Evolutionary conservation across 495 filamentous ascomycete genomes (phyloP).

Genomic region (Aspergillus bertholletiae): DNA sequence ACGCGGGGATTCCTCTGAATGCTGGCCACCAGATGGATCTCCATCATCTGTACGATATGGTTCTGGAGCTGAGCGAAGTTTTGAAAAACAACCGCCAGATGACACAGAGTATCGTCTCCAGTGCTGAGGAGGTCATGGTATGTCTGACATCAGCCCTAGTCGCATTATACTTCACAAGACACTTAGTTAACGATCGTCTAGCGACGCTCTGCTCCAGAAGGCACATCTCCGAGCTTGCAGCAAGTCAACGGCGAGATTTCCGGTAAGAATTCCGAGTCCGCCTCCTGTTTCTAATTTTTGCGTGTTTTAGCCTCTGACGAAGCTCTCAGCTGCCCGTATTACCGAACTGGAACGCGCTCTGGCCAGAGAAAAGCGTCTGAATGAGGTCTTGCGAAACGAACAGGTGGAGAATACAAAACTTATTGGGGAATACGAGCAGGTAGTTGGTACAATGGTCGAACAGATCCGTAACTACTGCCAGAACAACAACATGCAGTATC

Average conservation of each 20-base stretch:
- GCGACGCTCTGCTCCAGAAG: conserved; percentile 46
- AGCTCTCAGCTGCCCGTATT: conserved; percentile 40
- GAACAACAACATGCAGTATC: conserved; percentile 56
- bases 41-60: conserved; percentile 78
- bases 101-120: conserved; percentile 68
- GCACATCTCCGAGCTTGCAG: conserved; percentile 37
- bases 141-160: conserved; percentile 4
- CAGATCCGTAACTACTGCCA: conserved; percentile 61
- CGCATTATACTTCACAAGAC: background rate
- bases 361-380: conserved; percentile 43
- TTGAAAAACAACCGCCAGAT: conserved; percentile 74
- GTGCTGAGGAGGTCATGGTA: conserved; percentile 60
- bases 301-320: background rate
- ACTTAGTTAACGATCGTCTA: conserved; percentile 17
- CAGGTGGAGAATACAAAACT: conserved; percentile 50
- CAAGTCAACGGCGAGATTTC: conserved; percentile 48
- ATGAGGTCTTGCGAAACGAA: conserved; percentile 45
- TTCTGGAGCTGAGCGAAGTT: conserved; percentile 73
- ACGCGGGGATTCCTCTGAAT: conserved; percentile 58
- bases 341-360: conserved; percentile 51
- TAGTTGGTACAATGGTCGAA: conserved; percentile 54
- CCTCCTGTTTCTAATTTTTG: background rate
- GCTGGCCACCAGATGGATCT: conserved; percentile 86
- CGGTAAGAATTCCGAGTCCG: conserved; percentile 20
- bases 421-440: conserved; percentile 55